Conservation (phyloP, 2,329 filamentous ascomycete species). For the Diaporthe aspalathi region DNA sequence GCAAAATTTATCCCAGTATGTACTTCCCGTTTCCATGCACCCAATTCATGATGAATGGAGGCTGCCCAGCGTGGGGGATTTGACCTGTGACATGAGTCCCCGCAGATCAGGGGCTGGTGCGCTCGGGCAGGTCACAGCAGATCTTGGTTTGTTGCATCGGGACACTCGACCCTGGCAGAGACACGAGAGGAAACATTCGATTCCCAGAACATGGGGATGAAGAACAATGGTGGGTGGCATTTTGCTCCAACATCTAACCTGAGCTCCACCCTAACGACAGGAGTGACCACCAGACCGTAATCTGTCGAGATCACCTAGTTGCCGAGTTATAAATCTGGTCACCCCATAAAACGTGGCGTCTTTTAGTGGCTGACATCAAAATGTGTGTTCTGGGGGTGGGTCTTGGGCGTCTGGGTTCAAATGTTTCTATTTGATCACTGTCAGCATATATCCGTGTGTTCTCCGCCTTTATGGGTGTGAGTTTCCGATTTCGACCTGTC, state of each 20-base stretch:
- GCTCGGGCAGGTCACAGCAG: slow-evolving; percentile 16
- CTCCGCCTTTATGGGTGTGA: too few relatives aligned
- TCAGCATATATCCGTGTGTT: too few relatives aligned
- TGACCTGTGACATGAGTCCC: slow-evolving; percentile 6
- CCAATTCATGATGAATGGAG: too few relatives aligned
- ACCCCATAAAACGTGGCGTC: too few relatives aligned
- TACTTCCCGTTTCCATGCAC: background rate
- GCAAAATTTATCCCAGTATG: too few relatives aligned
- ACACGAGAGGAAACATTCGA: background rate
- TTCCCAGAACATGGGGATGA: background rate
- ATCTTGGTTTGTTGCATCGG: background rate
- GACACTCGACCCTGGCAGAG: background rate
- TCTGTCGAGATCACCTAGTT: background rate
- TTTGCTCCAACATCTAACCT: too few relatives aligned
- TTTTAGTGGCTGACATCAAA: too few relatives aligned
- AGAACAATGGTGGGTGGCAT: too few relatives aligned
- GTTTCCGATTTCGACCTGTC: too few relatives aligned
- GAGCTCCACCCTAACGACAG: background rate
- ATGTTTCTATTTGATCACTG: too few relatives aligned
- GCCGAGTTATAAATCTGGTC: background rate
- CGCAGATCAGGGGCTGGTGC: slow-evolving; percentile 29
- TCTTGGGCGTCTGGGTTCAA: too few relatives aligned
- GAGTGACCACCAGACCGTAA: background rate
- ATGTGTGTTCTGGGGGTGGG: too few relatives aligned
- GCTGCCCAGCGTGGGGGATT: slow-evolving; percentile 4